phyloP scores from a whole-genome alignment of 176 grass and related monocot genomes.

The Saccharum spontaneum region DNA sequence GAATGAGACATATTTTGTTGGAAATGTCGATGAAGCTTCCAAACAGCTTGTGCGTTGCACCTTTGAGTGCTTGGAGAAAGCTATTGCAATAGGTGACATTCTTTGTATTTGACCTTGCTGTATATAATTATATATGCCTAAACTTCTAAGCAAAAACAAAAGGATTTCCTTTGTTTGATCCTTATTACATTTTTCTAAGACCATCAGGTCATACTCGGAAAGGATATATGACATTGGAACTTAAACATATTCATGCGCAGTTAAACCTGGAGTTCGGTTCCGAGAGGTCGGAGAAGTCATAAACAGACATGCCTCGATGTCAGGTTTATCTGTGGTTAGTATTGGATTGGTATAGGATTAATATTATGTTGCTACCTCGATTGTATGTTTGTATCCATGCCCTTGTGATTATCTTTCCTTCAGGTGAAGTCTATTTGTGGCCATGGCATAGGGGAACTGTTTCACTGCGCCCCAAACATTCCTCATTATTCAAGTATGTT shows the following conservation, averaged over 20 bases:
- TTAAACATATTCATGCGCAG: slow-evolving; percentile 39
- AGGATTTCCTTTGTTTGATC: slow-evolving; percentile 6
- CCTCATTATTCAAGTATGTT: slow-evolving; percentile 92
- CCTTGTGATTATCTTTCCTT: slow-evolving; percentile 16
- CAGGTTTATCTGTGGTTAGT: slow-evolving; percentile 91
- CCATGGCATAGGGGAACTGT: slow-evolving; percentile 94
- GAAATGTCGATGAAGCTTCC: slow-evolving; percentile 91
- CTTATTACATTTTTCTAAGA: slow-evolving; percentile 1
- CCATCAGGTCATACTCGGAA: background rate
- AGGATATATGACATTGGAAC: slow-evolving; percentile 27
- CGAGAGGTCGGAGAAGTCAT: slow-evolving; percentile 93
- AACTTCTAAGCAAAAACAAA: background rate
- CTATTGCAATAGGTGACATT: slow-evolving; percentile 89
- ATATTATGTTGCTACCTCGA: background rate
- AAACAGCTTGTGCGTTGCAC: slow-evolving; percentile 86
- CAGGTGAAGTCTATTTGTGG: slow-evolving; percentile 99
- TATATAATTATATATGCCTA: slow-evolving; percentile 7
- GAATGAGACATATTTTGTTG: slow-evolving; percentile 99
- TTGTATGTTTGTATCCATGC: slow-evolving; percentile 17
- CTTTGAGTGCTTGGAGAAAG: slow-evolving; percentile 97
- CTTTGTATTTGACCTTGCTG: slow-evolving; percentile 27
- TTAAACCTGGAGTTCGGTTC: slow-evolving; percentile 98
- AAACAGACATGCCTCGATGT: slow-evolving; percentile 88
- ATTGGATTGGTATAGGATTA: slow-evolving; percentile 3
- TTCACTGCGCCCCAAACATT: slow-evolving; percentile 96